A percentile compares a stretch with the other conserved stretches of the same genome.
These are phyloP conservation scores for Elsinoe ampelina DNA, from an alignment of 2,329 filamentous ascomycete genomes.

Conservation along the genomic window DNA sequence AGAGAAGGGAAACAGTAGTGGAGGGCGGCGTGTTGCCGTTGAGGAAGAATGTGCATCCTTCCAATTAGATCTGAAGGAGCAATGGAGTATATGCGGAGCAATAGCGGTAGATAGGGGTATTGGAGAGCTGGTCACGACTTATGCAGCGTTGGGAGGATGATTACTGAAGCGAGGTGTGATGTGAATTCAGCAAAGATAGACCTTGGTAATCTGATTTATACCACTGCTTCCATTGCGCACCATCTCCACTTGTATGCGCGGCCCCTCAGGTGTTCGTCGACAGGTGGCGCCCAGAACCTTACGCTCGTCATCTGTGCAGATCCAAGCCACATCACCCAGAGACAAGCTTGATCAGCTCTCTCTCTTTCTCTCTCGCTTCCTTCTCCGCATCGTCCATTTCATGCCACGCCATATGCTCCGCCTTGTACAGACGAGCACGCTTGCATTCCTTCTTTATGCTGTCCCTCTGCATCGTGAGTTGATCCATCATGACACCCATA, in stretches of 20 bases:
- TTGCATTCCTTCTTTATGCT: background rate
- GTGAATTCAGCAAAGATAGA: too few relatives aligned
- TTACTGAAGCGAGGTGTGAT: too few relatives aligned
- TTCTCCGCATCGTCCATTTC: background rate
- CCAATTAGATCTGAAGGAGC: background rate
- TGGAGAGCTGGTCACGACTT: too few relatives aligned
- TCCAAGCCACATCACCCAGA: background rate
- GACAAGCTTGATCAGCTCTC: background rate
- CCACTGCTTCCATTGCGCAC: too few relatives aligned
- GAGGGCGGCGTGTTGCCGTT: conserved; percentile 9
- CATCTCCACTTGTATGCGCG: too few relatives aligned
- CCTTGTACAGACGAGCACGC: background rate
- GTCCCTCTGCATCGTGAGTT: background rate
- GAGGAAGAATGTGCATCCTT: conserved; percentile 13
- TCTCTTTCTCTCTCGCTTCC: background rate
- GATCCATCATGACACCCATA: background rate
- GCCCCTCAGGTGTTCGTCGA: too few relatives aligned
- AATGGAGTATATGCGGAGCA: too few relatives aligned
- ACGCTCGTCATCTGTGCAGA: too few relatives aligned
- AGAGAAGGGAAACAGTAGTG: background rate
- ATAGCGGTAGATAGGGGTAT: too few relatives aligned
- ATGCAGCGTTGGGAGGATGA: too few relatives aligned
- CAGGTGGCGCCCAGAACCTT: too few relatives aligned
- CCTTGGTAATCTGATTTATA: too few relatives aligned
- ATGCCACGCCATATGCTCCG: conserved; percentile 4